Conservation (phyloP, 2,329 filamentous ascomycete genomes). For the Rutstroemia sp. region DNA sequence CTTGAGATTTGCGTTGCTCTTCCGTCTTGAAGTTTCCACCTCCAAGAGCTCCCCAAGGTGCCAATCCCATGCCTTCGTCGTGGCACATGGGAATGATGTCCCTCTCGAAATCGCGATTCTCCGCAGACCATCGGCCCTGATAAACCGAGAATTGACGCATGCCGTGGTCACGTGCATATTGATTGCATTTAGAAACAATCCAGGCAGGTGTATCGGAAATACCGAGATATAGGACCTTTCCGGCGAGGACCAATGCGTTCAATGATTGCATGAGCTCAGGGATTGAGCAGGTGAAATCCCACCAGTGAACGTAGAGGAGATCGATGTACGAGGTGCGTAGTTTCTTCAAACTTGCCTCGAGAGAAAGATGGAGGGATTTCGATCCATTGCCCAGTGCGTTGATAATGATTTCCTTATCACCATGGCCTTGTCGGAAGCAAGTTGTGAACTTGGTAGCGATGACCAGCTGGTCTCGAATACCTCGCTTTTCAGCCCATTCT, state of each 20-base stretch:
- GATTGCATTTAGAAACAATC: constrained; percentile 59
- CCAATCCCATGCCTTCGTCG: constrained; percentile 49
- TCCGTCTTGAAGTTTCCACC: constrained; percentile 42
- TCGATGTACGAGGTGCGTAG: constrained; percentile 65
- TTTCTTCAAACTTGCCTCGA: constrained; percentile 50
- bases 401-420: constrained; percentile 26
- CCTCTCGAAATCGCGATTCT: constrained; percentile 53
- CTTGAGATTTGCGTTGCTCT: constrained; percentile 26
- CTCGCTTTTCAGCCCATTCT: constrained; percentile 60
- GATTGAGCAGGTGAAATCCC: constrained; percentile 60
- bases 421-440: constrained; percentile 25
- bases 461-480: constrained; percentile 56
- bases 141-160: constrained; percentile 63
- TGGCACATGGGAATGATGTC: constrained; percentile 54
- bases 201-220: constrained; percentile 64
- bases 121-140: constrained; percentile 57
- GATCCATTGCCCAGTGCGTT: constrained; percentile 53
- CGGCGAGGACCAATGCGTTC: constrained; percentile 49
- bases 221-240: constrained; percentile 62
- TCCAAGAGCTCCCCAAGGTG: constrained; percentile 48
- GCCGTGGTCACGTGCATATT: constrained; percentile 62
- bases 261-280: constrained; percentile 62
- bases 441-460: constrained; percentile 54
- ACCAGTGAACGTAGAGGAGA: constrained; percentile 57
- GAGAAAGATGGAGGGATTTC: constrained; percentile 51